A percentile compares a stretch with the other conserved stretches of the same genome.
Evolutionary conservation across 164 flowering plant genomes (phyloP).

Genomic region (Macadamia integrifolia): DNA sequence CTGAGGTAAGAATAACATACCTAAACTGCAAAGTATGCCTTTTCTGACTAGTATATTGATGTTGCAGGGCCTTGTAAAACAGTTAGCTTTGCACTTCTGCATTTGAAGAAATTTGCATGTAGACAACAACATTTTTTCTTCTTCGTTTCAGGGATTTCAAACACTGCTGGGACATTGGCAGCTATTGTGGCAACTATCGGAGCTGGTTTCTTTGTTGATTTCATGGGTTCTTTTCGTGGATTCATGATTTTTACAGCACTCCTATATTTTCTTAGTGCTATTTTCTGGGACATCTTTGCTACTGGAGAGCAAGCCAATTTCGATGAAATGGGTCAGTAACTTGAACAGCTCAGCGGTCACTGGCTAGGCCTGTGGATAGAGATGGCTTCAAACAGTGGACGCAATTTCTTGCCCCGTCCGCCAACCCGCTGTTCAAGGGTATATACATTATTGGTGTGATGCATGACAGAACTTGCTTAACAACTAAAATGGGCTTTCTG

Average conservation of each 20-base stretch:
- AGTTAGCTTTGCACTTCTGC: no score
- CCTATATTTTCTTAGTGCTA: slow-evolving; percentile 65
- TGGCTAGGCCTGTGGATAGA: no score
- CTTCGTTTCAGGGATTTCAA: slow-evolving; percentile 59
- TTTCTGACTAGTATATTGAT: no score
- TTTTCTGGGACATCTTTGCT: slow-evolving; percentile 67
- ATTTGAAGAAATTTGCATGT: background rate
- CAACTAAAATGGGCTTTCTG: no score
- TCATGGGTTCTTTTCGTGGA: slow-evolving; percentile 82
- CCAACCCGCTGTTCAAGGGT: no score
- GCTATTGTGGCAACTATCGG: slow-evolving; percentile 93
- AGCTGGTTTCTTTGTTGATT: slow-evolving; percentile 86
- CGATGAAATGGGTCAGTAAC: slow-evolving; percentile 44
- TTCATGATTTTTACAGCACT: slow-evolving; percentile 73
- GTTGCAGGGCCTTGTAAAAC: no score
- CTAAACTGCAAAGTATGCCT: no score
- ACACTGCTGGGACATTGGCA: slow-evolving; percentile 88
- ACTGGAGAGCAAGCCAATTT: slow-evolving; percentile 81
- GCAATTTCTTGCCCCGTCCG: no score
- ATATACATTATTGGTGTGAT: no score
- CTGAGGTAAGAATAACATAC: no score
- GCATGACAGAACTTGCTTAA: no score
- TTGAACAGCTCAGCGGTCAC: background rate
- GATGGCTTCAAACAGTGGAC: no score
- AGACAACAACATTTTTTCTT: background rate